Evolutionary conservation across 2,329 filamentous ascomycete genomes (phyloP).

Genomic region (Alternaria alternata): DNA sequence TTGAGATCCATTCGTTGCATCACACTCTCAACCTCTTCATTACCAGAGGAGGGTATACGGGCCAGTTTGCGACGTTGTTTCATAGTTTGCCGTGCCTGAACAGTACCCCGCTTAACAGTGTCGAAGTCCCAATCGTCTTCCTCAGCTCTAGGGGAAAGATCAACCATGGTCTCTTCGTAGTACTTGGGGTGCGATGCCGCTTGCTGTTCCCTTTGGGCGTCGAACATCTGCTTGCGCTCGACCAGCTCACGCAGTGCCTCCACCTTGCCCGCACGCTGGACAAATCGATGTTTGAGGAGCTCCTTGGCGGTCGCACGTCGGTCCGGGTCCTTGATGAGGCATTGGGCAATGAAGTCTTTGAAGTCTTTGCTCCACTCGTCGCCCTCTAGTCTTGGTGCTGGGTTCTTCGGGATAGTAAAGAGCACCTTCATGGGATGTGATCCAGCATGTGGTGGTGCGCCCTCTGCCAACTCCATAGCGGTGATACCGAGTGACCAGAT

Average conservation of each 20-base stretch:
- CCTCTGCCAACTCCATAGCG: slow-evolving; percentile 87
- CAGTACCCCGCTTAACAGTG: slow-evolving; percentile 78
- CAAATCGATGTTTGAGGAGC: slow-evolving; percentile 86
- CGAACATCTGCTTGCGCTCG: slow-evolving; percentile 80
- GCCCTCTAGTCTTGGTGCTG: slow-evolving; percentile 84
- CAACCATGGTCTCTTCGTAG: slow-evolving; percentile 90
- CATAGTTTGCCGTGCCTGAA: slow-evolving; percentile 60
- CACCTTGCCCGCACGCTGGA: slow-evolving; percentile 84
- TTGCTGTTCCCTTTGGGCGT: slow-evolving; percentile 71
- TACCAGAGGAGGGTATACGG: slow-evolving; percentile 53
- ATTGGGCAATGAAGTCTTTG: slow-evolving; percentile 91
- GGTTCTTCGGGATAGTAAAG: slow-evolving; percentile 92
- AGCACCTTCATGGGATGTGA: slow-evolving; percentile 99
- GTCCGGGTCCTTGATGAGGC: slow-evolving; percentile 91
- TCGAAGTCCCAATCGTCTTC: slow-evolving; percentile 96
- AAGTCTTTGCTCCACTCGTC: slow-evolving; percentile 84
- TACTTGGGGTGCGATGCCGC: slow-evolving; percentile 73
- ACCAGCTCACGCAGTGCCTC: slow-evolving; percentile 90
- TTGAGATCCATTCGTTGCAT: slow-evolving; percentile 56
- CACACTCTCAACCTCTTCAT: slow-evolving; percentile 44
- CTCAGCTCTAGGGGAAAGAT: slow-evolving; percentile 71
- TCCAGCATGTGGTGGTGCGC: slow-evolving; percentile 91
- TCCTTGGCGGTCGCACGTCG: slow-evolving; percentile 85
- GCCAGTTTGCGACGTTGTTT: slow-evolving; percentile 57
- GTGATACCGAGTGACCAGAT: slow-evolving; percentile 98